These are phyloP conservation scores for Kokia cookei DNA, from an alignment of 441 rosid species.

Conservation along the genomic window DNA sequence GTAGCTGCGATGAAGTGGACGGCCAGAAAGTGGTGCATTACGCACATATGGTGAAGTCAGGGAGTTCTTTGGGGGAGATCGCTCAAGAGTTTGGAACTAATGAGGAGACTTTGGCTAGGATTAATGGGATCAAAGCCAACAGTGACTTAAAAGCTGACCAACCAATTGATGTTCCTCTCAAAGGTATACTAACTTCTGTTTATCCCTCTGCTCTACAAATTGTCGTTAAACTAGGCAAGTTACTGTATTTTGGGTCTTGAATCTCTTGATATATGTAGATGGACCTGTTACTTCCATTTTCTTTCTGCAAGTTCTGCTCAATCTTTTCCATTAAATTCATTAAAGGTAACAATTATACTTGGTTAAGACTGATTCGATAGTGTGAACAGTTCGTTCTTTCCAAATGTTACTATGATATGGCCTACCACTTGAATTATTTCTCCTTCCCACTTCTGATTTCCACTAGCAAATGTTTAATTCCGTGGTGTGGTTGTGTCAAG, in stretches of 20 bases:
- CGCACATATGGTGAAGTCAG: constrained; percentile 43
- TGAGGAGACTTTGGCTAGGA: constrained; percentile 20
- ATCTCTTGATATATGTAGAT: constrained; percentile 31
- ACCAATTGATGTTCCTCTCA: constrained; percentile 72
- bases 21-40: constrained; percentile 60
- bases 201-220: neutral
- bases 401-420: neutral
- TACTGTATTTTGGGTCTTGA: neutral
- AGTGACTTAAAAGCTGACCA: constrained; percentile 37
- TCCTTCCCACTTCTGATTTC: neutral
- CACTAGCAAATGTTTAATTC: neutral
- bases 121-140: constrained; percentile 38
- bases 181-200: constrained; percentile 32
- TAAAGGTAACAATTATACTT: constrained; percentile 20
- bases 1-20: constrained; percentile 64
- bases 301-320: neutral
- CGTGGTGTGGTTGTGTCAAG: too few relatives aligned
- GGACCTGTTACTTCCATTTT: neutral
- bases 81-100: constrained; percentile 42
- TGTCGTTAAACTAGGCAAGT: too few relatives aligned
- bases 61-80: constrained; percentile 50
- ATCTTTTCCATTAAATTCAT: neutral
- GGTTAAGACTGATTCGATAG: neutral
- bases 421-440: neutral
- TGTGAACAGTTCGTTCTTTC: neutral